Percentiles rank a stretch among this genome's conserved stretches.
Conservation (phyloP, 495 filamentous ascomycete genomes). For the Tuber calosporum region DNA sequence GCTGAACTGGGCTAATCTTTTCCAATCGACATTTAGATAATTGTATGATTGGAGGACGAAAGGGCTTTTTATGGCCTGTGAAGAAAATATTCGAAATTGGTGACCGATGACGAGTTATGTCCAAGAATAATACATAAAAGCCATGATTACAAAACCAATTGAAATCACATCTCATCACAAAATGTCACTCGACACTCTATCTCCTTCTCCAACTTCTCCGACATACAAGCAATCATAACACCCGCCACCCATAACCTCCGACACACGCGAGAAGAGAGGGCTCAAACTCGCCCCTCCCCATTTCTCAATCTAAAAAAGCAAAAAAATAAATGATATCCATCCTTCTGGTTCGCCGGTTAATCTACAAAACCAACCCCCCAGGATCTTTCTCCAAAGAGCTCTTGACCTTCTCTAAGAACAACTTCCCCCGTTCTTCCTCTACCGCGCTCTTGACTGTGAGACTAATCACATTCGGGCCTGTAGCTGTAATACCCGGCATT, state of each 20-base stretch:
- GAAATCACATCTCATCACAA: background rate
- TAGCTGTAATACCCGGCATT: constrained; percentile 39
- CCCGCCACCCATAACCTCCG: background rate
- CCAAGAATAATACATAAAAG: background rate
- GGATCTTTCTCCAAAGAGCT: constrained; percentile 73
- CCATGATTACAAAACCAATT: background rate
- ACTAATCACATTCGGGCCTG: constrained; percentile 70
- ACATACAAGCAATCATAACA: background rate
- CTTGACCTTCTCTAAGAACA: constrained; percentile 80
- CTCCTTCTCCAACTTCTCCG: background rate
- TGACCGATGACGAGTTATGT: background rate
- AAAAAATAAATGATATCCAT: background rate
- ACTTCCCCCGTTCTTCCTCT: constrained; percentile 70
- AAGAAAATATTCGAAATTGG: background rate
- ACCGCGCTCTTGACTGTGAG: constrained; percentile 58
- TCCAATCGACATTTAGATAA: too few relatives aligned
- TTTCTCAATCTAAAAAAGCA: background rate
- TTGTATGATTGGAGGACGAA: too few relatives aligned
- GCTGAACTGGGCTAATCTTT: too few relatives aligned
- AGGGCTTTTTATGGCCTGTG: too few relatives aligned
- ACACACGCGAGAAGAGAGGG: background rate
- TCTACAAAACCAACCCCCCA: constrained; percentile 57
- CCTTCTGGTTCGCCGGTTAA: background rate
- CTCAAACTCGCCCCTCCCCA: background rate
- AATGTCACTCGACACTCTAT: background rate